Evolutionary conservation across 2,329 filamentous ascomycete genomes (phyloP).

Genomic region (Arthrocladium fulminans): DNA sequence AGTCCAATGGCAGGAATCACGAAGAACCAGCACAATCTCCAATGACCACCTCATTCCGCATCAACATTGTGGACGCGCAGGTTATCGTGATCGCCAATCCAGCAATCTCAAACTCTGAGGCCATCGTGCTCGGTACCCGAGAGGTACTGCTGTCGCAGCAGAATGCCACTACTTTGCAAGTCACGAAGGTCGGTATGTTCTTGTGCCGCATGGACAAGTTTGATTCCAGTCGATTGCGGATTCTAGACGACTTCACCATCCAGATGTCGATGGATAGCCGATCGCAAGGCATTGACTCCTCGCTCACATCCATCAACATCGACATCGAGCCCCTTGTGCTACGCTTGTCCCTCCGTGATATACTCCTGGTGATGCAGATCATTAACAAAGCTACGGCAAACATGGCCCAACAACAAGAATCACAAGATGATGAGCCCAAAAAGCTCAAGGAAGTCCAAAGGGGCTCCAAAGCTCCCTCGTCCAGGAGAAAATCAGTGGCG

Average conservation of each 20-base stretch:
- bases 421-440: conserved; percentile 46
- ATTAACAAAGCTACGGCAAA: conserved; percentile 83
- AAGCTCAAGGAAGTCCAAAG: conserved; percentile 39
- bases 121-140: conserved; percentile 89
- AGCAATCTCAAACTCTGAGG: conserved; percentile 78
- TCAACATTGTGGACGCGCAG: conserved; percentile 93
- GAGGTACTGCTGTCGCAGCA: conserved; percentile 89
- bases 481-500: conserved; percentile 42
- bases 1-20: conserved; percentile 41
- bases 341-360: conserved; percentile 83
- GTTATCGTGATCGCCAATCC: conserved; percentile 95
- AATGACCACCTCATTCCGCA: conserved; percentile 75
- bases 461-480: conserved; percentile 28
- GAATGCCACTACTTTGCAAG: conserved; percentile 84
- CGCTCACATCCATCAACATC: conserved; percentile 68
- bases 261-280: conserved; percentile 77
- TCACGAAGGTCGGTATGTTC: conserved; percentile 96
- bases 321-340: conserved; percentile 87
- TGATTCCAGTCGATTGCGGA: conserved; percentile 77
- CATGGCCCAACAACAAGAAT: conserved; percentile 36
- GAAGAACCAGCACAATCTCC: conserved; percentile 30
- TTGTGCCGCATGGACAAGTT: conserved; percentile 97
- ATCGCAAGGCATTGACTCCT: conserved; percentile 49
- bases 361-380: conserved; percentile 87
- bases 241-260: conserved; percentile 92